Conservation (phyloP, 495 filamentous ascomycete species). For the Hypoxylon rickii region DNA sequence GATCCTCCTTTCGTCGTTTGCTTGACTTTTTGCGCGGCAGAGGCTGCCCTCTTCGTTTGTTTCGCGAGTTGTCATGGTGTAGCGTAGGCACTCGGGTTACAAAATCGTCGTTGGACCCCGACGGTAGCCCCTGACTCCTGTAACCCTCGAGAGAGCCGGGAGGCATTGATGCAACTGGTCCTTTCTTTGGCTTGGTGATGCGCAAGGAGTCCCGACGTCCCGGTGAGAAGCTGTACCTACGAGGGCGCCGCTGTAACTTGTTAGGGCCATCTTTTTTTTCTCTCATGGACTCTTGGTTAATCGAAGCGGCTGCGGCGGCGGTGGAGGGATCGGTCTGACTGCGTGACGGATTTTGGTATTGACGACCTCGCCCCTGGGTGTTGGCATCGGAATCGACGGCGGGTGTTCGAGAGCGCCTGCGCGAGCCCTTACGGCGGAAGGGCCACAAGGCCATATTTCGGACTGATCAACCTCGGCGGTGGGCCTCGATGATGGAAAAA, state of each 20-base stretch:
- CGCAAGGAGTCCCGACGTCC: constrained; percentile 53
- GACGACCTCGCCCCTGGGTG: constrained; percentile 30
- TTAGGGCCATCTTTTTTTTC: constrained; percentile 46
- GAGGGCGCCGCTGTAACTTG: constrained; percentile 52
- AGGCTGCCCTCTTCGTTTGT: constrained; percentile 59
- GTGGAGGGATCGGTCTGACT: constrained; percentile 48
- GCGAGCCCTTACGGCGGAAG: constrained; percentile 69
- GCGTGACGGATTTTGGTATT: constrained; percentile 36
- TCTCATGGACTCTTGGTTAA: constrained; percentile 7
- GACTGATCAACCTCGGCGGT: constrained; percentile 14
- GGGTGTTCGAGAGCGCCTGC: constrained; percentile 47
- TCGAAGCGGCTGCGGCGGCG: constrained; percentile 23
- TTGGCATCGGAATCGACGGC: constrained; percentile 42
- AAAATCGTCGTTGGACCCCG: constrained; percentile 41
- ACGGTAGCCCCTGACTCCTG: constrained; percentile 31
- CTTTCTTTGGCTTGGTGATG: constrained; percentile 38
- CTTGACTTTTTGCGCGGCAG: constrained; percentile 72
- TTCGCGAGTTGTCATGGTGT: constrained; percentile 48
- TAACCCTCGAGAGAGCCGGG: constrained; percentile 10
- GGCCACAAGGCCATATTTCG: constrained; percentile 76
- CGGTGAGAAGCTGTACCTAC: constrained; percentile 59
- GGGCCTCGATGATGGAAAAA: constrained; percentile 10
- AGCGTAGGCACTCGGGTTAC: constrained; percentile 64
- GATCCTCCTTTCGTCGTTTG: constrained; percentile 75
- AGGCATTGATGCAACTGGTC: constrained; percentile 39